Base-by-base conservation (phyloP, 768 basidiomycete species). In the Boletus rubroflammeus region DNA sequence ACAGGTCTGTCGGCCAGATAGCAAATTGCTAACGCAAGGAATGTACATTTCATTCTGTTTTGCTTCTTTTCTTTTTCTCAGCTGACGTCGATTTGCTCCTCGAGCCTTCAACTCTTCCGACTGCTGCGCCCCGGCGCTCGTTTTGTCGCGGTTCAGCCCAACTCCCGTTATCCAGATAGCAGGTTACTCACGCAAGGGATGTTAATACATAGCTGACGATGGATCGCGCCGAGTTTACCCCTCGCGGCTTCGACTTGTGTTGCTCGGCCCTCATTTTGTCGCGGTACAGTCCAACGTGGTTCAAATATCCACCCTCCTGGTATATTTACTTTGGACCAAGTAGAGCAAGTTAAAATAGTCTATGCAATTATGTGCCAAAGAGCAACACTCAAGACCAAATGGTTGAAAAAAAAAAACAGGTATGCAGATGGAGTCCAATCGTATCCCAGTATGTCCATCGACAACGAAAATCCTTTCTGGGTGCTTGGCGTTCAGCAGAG, bases 401-500 rank as follows among this genome's bases (percentile, higher is more conserved):
- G 17, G 7, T 15, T 15, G 35, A 5, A 36, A 8, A 7, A 8
- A 6, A 36, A 15, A 8, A 7, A 8, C 7, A 36, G 8, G 3
- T 10, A 38, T 38, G 36, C 36, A 38, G 1, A 3, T 9, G 36
- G n/a, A n/a, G n/a, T 32, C 32, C 32, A 17, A 38, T 1, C 17
- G n/a, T 38, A 34, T 34, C 14, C 7, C 36, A 36, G 1, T 3
- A 39, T 10, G 38, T 39, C 19, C 5, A 13, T 39, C 19, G 13
- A 21, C 21, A 40, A 19, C 10, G n/a, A 39, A 19, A 21, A 21
- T 21, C 11, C 7, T 19, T 43, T 17, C 9, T 14, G 26, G 31
- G 17, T 28, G 19, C 34, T n/a, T 13, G 14, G 11, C 14, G 17
- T 15, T 58, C 36, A 62, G 32, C 62, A 62, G 21, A 62, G 59